Evolutionary conservation across 2,329 filamentous ascomycete species (phyloP), one percentile per base, ranked within the genome.

Genomic region (Penicillium brasilianum): DNA sequence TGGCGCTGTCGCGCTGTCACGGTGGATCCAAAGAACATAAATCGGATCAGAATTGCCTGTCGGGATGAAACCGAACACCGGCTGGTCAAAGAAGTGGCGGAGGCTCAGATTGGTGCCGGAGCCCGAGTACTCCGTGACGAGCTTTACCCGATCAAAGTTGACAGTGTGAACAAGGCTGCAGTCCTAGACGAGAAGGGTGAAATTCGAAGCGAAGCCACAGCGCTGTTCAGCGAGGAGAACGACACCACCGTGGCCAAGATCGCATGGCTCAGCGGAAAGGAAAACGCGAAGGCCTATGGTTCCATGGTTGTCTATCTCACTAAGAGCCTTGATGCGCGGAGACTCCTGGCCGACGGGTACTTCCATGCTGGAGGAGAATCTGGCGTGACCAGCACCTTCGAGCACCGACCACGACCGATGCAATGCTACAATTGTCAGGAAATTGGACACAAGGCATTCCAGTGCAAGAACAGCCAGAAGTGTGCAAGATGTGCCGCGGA

Each of bases 381-480:
- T 39, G 61, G 63, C 16, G 25, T 58, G 34, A 68, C 62, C 4
- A 65, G 63, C n/a, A 44, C 37, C 64, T 68, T 69, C 37, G 50
- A 69, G 55, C 43, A 64, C 55, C 64, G 67, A 51, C 60, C 55
- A 39, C 60, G 63, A 57, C 69, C 67, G 36, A 52, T 4, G 32
- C 32, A 52, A 52, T 76, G 62, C 56, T 75, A 72, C 52, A 74
- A 74, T 37, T 75, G 66, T 55, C 62, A 74, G 61, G 57, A 71
- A 55, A 67, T 73, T 37, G 59, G 59, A 16, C 60, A 72, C 44
- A 74, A 73, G 56, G 68, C 66, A 11, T 70, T 66, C 57, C 53
- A 72, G 41, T 76, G 63, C 51, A 67, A 62, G 39, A 73, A 72
- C n/a, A n/a, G 20, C 51, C 43, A 69, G 64, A 68, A 59, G 46